Percentiles rank a stretch among this genome's conserved stretches.
These are phyloP conservation scores for Ustilago sp. DNA, from an alignment of 1,284 basidiomycete species.

Conservation along the genomic window DNA sequence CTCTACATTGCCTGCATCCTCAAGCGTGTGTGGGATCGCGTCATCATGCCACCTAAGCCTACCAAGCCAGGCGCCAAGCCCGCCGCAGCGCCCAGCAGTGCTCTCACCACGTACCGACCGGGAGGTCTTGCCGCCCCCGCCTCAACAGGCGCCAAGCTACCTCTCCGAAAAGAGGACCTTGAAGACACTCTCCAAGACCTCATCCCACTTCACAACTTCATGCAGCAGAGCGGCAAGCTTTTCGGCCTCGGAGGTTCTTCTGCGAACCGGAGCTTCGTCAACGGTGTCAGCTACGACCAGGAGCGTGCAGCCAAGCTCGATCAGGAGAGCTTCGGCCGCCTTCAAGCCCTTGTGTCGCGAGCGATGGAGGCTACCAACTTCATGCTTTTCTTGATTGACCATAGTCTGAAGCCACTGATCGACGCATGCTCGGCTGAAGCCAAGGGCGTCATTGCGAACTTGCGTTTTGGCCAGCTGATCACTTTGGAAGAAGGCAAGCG, in stretches of 20 bases:
- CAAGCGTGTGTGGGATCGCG: slow-evolving; percentile 86
- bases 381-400: slow-evolving; percentile 89
- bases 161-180: slow-evolving; percentile 51
- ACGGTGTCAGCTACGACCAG: slow-evolving; percentile 41
- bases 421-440: slow-evolving; percentile 66
- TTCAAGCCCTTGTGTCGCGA: slow-evolving; percentile 79
- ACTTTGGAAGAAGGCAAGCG: slow-evolving; percentile 89
- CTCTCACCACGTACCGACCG: slow-evolving; percentile 33
- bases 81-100: slow-evolving; percentile 13
- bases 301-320: slow-evolving; percentile 73
- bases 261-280: slow-evolving; percentile 42
- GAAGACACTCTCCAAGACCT: slow-evolving; percentile 57
- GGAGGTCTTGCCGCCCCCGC: slow-evolving; percentile 8
- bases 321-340: slow-evolving; percentile 80
- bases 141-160: slow-evolving; percentile 18
- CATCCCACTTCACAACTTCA: slow-evolving; percentile 55
- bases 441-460: slow-evolving; percentile 44
- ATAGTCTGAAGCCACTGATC: slow-evolving; percentile 87
- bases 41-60: slow-evolving; percentile 66
- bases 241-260: slow-evolving; percentile 57
- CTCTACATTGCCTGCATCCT: slow-evolving; percentile 87
- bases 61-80: slow-evolving; percentile 42
- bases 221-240: slow-evolving; percentile 64
- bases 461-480: slow-evolving; percentile 63
- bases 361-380: slow-evolving; percentile 79